These are phyloP conservation scores for Iris macrosiphon DNA, from an alignment of 106 monocot species.

Conservation along the genomic window DNA sequence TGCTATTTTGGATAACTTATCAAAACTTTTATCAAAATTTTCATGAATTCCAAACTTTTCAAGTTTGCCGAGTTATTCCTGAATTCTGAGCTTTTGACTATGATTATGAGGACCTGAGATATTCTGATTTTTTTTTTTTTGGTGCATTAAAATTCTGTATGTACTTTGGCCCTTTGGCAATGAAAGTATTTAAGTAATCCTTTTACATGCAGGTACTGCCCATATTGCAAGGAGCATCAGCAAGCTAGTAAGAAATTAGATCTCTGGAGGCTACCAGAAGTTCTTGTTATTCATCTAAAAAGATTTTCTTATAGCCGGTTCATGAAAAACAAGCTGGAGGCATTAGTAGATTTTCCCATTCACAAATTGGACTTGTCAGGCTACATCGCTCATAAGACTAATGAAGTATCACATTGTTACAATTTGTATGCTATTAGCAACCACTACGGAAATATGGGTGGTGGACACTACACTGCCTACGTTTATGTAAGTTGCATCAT, in stretches of 20 bases:
- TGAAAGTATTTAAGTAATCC: too few species aligned
- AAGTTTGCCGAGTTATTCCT: too few species aligned
- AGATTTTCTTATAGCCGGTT: constrained; percentile 74
- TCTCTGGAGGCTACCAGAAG: constrained; percentile 73
- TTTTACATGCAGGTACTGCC: constrained; percentile 48
- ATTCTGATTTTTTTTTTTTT: too few species aligned
- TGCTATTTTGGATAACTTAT: too few species aligned
- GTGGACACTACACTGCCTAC: constrained; percentile 74
- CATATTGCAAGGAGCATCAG: constrained; percentile 63
- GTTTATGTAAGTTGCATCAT: constrained; percentile 42
- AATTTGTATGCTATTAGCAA: constrained; percentile 64
- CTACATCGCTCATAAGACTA: constrained; percentile 28
- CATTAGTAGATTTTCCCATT: constrained; percentile 61
- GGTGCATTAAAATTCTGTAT: too few species aligned
- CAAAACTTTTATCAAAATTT: too few species aligned
- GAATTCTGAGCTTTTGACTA: too few species aligned
- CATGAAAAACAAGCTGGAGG: constrained; percentile 68
- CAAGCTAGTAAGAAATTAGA: constrained; percentile 80
- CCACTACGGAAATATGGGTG: constrained; percentile 70
- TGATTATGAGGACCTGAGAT: too few species aligned
- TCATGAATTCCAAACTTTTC: too few species aligned
- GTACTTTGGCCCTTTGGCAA: too few species aligned
- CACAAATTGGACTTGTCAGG: constrained; percentile 46
- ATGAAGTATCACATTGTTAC: constrained; percentile 16
- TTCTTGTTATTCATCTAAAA: constrained; percentile 80